Conservation (phyloP, 257 asterid species). For the Vinca minor region DNA sequence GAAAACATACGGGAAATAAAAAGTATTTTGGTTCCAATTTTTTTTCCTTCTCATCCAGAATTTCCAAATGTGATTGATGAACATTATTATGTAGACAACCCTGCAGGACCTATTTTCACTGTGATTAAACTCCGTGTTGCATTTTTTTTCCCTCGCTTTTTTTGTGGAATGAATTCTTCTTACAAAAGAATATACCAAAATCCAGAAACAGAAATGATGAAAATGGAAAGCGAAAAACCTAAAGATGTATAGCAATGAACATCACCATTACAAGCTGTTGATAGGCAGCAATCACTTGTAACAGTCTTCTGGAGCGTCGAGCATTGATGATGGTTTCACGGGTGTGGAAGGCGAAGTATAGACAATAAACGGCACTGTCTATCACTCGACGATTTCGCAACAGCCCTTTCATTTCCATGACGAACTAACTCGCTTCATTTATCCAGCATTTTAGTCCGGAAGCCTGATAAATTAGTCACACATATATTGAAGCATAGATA, state of each 20-base stretch:
- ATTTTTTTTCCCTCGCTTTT: too few species aligned
- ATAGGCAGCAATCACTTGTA: too few species aligned
- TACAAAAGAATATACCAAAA: slow-evolving; percentile 32
- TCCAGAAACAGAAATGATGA: slow-evolving; percentile 9
- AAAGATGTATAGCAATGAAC: slow-evolving; percentile 22
- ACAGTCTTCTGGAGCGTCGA: too few species aligned
- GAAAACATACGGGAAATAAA: slow-evolving; percentile 9
- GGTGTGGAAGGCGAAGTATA: neutral
- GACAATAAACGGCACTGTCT: neutral
- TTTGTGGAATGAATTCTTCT: slow-evolving; percentile 23
- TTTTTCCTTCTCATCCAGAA: neutral
- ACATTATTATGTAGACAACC: slow-evolving; percentile 12
- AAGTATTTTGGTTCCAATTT: too few species aligned
- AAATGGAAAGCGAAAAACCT: slow-evolving; percentile 11
- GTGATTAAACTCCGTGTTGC: slow-evolving; percentile 18
- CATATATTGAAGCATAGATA: neutral
- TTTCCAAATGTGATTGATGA: too few species aligned
- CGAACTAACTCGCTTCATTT: neutral
- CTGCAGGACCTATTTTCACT: slow-evolving; percentile 15
- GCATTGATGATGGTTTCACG: neutral
- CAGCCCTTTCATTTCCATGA: slow-evolving; percentile 3
- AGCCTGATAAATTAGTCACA: slow-evolving; percentile 5
- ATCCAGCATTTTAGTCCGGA: slow-evolving; percentile 5
- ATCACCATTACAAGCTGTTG: slow-evolving; percentile 23
- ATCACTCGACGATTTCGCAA: neutral